Conservation (phyloP, 768 basidiomycete species). For the Leccinum boreale region DNA sequence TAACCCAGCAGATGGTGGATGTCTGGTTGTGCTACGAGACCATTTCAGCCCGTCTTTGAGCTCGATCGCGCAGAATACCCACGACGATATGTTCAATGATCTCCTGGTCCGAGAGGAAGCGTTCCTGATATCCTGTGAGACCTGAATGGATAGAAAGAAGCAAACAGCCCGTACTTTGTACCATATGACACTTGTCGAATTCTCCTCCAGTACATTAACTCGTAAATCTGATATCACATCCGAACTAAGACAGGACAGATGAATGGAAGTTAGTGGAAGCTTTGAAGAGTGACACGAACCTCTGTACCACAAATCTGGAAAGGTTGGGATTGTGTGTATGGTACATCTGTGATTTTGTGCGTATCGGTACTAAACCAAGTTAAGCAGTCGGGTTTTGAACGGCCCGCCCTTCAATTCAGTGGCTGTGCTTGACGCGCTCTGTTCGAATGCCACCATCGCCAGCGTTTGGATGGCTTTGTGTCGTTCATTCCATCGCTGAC, state of each 20-base stretch:
- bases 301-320: slow-evolving; percentile 30
- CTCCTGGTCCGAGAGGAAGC: slow-evolving; percentile 68
- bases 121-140: slow-evolving; percentile 49
- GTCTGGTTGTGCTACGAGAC: slow-evolving; percentile 60
- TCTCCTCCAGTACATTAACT: slow-evolving; percentile 59
- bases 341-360: slow-evolving; percentile 15
- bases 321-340: slow-evolving; percentile 28
- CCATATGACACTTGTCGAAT: slow-evolving; percentile 59
- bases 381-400: not conserved
- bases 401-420: not conserved
- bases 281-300: slow-evolving; percentile 12
- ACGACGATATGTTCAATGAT: slow-evolving; percentile 75
- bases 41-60: not conserved
- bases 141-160: not conserved
- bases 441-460: slow-evolving; percentile 62
- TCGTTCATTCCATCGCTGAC: slow-evolving; percentile 55
- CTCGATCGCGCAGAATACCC: slow-evolving; percentile 24
- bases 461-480: slow-evolving; percentile 70
- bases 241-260: slow-evolving; percentile 43
- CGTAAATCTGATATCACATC: slow-evolving; percentile 72
- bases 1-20: slow-evolving; percentile 64
- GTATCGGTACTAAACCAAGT: not conserved
- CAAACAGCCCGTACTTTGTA: slow-evolving; percentile 53
- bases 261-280: not conserved
- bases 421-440: slow-evolving; percentile 11